Percentiles rank a stretch among this genome's conserved stretches.
Conservation (phyloP, 352 stramenopile species). For the Aphanomyces astaci region DNA sequence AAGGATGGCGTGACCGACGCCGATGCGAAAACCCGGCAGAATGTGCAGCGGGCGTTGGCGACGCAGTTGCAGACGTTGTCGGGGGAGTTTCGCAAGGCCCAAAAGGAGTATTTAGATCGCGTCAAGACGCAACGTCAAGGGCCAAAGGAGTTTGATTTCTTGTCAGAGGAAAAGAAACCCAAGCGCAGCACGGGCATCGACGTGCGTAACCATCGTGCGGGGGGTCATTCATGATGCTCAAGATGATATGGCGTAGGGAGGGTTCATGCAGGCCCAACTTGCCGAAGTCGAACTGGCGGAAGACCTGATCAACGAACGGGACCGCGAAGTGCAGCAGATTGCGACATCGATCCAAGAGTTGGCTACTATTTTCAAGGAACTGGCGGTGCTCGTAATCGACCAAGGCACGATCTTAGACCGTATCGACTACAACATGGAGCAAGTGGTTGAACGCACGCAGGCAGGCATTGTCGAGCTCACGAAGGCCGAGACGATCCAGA, state of each 20-base stretch:
- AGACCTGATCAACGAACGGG: constrained; percentile 91
- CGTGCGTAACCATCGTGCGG: too few species aligned
- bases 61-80: constrained; percentile 96
- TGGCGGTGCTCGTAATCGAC: constrained; percentile 99
- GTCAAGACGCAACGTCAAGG: constrained; percentile 96
- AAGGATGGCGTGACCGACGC: constrained; percentile 64
- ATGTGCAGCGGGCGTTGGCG: constrained; percentile 85
- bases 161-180: constrained; percentile 52
- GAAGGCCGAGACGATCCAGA: constrained; percentile 98
- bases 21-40: constrained; percentile 77
- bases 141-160: constrained; percentile 88
- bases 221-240: too few species aligned
- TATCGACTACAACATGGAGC: constrained; percentile 99
- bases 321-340: constrained; percentile 96
- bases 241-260: constrained; percentile 33
- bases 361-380: constrained; percentile 99
- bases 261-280: constrained; percentile 93
- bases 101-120: constrained; percentile 96
- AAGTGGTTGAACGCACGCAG: constrained; percentile 98
- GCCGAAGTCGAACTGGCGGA: constrained; percentile 95
- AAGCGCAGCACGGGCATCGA: constrained; percentile 51
- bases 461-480: constrained; percentile 98
- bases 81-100: constrained; percentile 93
- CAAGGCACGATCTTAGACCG: constrained; percentile 99
- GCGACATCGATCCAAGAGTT: constrained; percentile 98